Percentiles rank a stretch among this genome's conserved stretches.
Conservation (phyloP, 2,329 filamentous ascomycete genomes). For the Aspergillus spinulosporus region DNA sequence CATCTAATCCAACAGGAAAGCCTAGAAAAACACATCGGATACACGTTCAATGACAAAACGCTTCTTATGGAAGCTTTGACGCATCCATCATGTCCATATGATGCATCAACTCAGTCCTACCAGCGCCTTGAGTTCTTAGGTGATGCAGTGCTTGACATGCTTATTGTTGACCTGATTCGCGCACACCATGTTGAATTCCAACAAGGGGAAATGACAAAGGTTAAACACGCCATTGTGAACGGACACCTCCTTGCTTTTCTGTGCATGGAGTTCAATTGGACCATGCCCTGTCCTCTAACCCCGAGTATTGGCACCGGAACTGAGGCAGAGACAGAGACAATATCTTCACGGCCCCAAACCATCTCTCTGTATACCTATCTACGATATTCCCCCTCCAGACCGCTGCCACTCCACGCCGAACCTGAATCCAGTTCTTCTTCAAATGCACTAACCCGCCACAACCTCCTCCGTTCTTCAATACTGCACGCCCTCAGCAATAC, state of each 20-base stretch:
- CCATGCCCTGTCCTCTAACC: conserved; percentile 1
- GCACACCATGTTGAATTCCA: conserved; percentile 41
- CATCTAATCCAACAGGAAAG: conserved; percentile 22
- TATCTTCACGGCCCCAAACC: too few species aligned
- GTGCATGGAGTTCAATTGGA: conserved; percentile 57
- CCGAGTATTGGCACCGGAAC: conserved; percentile 7
- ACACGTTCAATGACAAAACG: conserved; percentile 66
- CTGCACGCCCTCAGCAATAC: conserved; percentile 35
- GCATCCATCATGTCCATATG: conserved; percentile 63
- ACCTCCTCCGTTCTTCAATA: conserved; percentile 55
- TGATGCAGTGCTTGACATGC: conserved; percentile 77
- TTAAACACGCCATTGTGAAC: conserved; percentile 77
- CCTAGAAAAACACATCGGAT: conserved; percentile 54
- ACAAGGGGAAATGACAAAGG: conserved; percentile 68
- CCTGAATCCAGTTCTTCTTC: neutral
- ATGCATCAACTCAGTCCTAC: conserved; percentile 56
- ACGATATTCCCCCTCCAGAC: conserved; percentile 40
- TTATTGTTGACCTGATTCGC: conserved; percentile 59
- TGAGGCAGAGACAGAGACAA: conserved; percentile 25
- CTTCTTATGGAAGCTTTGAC: conserved; percentile 79
- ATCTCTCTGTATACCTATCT: conserved; percentile 70
- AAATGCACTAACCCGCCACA: conserved; percentile 40
- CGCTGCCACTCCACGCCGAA: conserved; percentile 16
- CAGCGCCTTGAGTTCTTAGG: conserved; percentile 87
- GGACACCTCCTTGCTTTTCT: conserved; percentile 76